phyloP scores from a whole-genome alignment of 2,329 filamentous ascomycete genomes.

The Didymella pinodella region DNA sequence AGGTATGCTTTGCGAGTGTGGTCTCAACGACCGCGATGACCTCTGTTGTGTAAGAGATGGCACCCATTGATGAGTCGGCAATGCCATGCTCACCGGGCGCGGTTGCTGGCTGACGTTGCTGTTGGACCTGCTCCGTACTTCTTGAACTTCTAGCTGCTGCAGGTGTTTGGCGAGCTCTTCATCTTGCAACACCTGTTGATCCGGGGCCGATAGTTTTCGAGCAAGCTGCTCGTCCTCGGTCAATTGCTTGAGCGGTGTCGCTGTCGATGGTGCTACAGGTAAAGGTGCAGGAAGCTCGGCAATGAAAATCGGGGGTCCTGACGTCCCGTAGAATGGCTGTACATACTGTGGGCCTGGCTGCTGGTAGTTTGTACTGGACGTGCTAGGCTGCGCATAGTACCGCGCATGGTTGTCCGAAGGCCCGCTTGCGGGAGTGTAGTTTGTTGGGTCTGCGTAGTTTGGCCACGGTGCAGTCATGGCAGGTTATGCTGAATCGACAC shows the following conservation, averaged over 20 bases:
- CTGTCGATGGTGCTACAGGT: conserved; percentile 37
- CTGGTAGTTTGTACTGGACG: conserved; percentile 11
- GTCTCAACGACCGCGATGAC: conserved; percentile 8
- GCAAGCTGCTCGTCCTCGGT: conserved; percentile 44
- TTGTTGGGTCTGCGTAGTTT: conserved; percentile 21
- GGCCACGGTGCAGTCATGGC: conserved; percentile 15
- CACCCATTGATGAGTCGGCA: conserved; percentile 17
- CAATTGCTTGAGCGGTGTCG: conserved; percentile 40
- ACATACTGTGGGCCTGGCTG: conserved; percentile 19
- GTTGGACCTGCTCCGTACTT: conserved; percentile 32
- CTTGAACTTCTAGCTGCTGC: conserved; percentile 39
- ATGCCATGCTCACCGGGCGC: conserved; percentile 24
- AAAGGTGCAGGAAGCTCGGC: conserved; percentile 43
- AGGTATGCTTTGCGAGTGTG: conserved; percentile 18
- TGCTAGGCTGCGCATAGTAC: conserved; percentile 7
- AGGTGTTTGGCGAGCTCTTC: conserved; percentile 41
- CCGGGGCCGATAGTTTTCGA: conserved; percentile 37
- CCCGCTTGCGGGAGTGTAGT: conserved; percentile 19
- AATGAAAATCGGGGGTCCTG: conserved; percentile 23
- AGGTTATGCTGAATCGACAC: neutral
- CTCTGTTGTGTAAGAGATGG: conserved; percentile 25
- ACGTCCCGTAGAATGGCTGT: conserved; percentile 34
- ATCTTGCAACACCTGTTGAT: conserved; percentile 42
- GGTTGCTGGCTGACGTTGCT: conserved; percentile 29
- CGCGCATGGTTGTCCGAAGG: conserved; percentile 22